Base-by-base conservation (phyloP, 345 rosid genomes). In the Isatis tinctoria region DNA sequence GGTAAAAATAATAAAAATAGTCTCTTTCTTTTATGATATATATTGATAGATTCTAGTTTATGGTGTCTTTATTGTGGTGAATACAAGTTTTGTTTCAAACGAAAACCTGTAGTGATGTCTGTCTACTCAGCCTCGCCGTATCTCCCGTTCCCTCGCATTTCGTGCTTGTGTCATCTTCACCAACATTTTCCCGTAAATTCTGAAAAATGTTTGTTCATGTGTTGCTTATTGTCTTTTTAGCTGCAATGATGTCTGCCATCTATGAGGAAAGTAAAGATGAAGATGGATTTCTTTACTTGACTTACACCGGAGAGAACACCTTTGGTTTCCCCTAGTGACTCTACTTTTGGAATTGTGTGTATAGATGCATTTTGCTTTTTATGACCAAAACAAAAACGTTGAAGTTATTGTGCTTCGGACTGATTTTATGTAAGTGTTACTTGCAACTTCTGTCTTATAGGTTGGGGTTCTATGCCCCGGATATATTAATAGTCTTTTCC, bases 1-100 rank as follows among this genome's bases (percentile, higher is more conserved):
- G 91, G 91, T 39, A 39, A 39, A 39, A 36, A 1, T 9, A 3
- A 39, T 3, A 35, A 0, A 39, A 3, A 10, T 3, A 11, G 1
- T 39, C 43, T 39, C n/a, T 39, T 39, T 39, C 43, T n/a, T 39
- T 39, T 11, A 3, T 39, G n/a, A 39, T 39, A 3, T 39, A 3
- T n/a, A 39, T 12, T 11, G 6, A 12, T 39, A 3, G 43, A 39
- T 6, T 33, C 7, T 33, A 33, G 36, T 7, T 33, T 33, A 33
- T 6, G 7, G 36, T 33, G 36, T 7, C 36, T 33, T 33, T 39
- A 14, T 39, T 39, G 4, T 12, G 43, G 43, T 39, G 43, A 39
- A 11, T 11, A 12, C 14, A 39, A 39, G 43, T 39, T 39, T 12
- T 39, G n/a, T 39, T 39, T 39, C 43, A 39, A 12, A 39, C 43